Base-by-base conservation (phyloP, 371 early-diverging fungal species). In the Zychaea mexicana region DNA sequence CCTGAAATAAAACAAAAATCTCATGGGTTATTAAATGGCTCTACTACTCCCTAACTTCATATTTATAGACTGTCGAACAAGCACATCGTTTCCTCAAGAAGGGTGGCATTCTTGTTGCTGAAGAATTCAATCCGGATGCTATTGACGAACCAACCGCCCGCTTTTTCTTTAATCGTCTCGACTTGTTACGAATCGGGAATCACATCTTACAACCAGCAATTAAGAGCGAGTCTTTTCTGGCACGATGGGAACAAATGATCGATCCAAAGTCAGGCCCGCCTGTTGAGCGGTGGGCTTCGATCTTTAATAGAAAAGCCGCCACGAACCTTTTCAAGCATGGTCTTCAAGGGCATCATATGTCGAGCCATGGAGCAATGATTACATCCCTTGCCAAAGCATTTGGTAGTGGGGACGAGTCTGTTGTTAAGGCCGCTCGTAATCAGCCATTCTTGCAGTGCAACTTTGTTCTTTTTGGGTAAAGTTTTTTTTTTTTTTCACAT, bases 161-260 rank as follows among this genome's bases (percentile, higher is more conserved):
- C 5, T 77, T 71, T 71, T 63, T 71, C 26, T 65, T 71, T 45
- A 68, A 77, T 32, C 74, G 74, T 24, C 15, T 71, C 2, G 77
- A 77, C 45, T 52, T 73, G 12, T 21, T 76, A 6, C n/a, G 38
- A 2, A 24, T 3, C 6, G 49, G 49, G 4, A 24, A 49, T 8
- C 49, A 49, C 13, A 24, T 49, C 5, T 4, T 9, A 22, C 22
- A 5, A 49, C 49, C 49, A 24, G 38, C 9, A 28, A 62, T 33
- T 64, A 62, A 46, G 26, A 12, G 42, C 52, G 8, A 17, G 26
- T 24, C 13, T 24, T 27, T 49, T 10, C 21, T 22, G 3, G n/a
- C 31, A 56, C 26, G 17, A 17, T 39, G 32, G 7, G 3, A 21
- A 5, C 46, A 21, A 26, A 9, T 45, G 56, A 45, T 19, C 3